Base-by-base conservation (phyloP, 257 asterid species). In the Petrea volubilis region DNA sequence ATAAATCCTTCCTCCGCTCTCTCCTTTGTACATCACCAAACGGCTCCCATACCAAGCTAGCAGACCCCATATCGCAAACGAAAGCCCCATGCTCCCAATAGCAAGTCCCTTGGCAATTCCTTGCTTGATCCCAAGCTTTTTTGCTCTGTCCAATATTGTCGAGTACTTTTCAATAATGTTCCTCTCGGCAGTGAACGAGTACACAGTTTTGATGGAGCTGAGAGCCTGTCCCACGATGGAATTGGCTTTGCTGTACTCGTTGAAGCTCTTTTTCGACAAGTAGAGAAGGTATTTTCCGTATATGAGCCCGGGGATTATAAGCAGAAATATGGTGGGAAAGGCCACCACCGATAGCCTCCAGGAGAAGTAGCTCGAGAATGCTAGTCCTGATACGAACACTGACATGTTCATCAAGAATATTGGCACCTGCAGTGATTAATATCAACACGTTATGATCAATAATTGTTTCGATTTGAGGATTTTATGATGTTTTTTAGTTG, bases 11-110 rank as follows among this genome's bases (percentile, higher is more conserved):
- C 98, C 98, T 0, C 98, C 98, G 63, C 82, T 90, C 60, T 92
- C 96, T 24, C 98, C 97, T 60, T 77, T 90, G 74, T 90, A 81
- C 88, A 92, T 90, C 15, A 92, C 52, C 40, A 92, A 77, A 63
- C 58, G 91, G 41, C 96, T 92, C 18, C 98, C 98, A 55, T 92
- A 92, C 98, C 98, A 92, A 59, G 98, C 92, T 46, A 92, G 89
- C 71, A 92, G 80, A 15, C 91, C 98, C 98, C 98, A 92, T 34
- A 92, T 92, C 0, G 98, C 97, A 28, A 92, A 92, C 0, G 92
- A 73, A 63, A 92, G 55, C 1, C 98, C 98, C 0, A 87, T 80
- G 51, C 98, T 90, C 18, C 97, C 98, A 14, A 92, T 74, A 0
- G 97, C 97, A 25, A 90, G 81, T 13, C 97, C 98, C 74, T 92